These are phyloP conservation scores for Malassezia slooffiae DNA, from an alignment of 1,284 basidiomycete genomes.

Conservation along the genomic window DNA sequence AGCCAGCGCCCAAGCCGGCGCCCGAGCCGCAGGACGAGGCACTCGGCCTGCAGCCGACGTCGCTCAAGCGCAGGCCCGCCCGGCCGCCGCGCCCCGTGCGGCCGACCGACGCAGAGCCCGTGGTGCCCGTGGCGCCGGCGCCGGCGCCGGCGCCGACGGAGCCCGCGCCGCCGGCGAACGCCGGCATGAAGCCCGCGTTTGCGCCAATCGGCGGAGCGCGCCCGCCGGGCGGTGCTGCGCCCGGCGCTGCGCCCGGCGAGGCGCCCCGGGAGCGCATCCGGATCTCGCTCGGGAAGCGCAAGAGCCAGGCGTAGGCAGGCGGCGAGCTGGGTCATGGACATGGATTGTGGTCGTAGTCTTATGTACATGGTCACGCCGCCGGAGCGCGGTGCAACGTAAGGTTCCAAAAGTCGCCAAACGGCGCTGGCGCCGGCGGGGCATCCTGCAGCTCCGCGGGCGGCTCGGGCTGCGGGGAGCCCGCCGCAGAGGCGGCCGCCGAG, in stretches of 20 bases:
- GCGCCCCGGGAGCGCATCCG: conserved; percentile 7
- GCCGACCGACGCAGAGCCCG: background rate
- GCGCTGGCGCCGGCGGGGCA: no score
- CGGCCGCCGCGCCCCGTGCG: background rate
- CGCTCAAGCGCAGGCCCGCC: background rate
- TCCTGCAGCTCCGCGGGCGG: no score
- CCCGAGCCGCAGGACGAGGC: background rate
- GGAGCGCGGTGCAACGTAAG: conserved; percentile 5
- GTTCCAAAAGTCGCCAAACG: conserved; percentile 9
- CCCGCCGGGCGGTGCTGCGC: background rate
- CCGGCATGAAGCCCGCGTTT: conserved; percentile 12
- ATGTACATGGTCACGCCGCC: no score
- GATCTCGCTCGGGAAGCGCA: conserved; percentile 14
- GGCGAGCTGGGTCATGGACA: no score
- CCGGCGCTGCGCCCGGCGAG: background rate
- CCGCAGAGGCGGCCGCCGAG: no score
- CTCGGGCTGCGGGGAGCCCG: no score
- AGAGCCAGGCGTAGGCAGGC: conserved; percentile 1
- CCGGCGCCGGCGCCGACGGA: conserved; percentile 1
- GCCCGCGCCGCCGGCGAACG: conserved; percentile 1
- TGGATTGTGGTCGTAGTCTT: no score
- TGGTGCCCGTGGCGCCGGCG: background rate
- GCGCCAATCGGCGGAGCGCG: background rate
- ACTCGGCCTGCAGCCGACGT: background rate
- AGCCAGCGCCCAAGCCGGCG: background rate